Evolutionary conservation across 2,329 filamentous ascomycete species (phyloP).

Genomic region (Neocatenulostroma microsporum): DNA sequence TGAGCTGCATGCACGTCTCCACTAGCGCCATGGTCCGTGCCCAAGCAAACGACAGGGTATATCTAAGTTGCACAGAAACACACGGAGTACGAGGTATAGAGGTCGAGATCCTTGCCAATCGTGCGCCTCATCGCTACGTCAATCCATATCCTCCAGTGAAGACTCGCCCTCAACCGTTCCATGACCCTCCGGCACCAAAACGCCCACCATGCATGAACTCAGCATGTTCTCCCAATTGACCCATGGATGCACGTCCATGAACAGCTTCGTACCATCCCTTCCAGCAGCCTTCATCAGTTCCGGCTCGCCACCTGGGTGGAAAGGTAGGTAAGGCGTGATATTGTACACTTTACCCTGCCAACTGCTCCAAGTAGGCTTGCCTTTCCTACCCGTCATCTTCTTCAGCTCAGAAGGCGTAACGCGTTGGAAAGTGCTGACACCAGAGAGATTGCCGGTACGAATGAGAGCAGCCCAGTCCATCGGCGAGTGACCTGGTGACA

Average conservation of each 20-base stretch:
- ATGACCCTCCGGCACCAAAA: slow-evolving; percentile 51
- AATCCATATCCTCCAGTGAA: slow-evolving; percentile 54
- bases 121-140: slow-evolving; percentile 17
- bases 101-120: no score
- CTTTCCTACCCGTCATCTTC: slow-evolving; percentile 70
- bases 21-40: no score
- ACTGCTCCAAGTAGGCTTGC: slow-evolving; percentile 77
- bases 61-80: no score
- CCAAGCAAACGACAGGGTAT: no score
- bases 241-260: slow-evolving; percentile 59
- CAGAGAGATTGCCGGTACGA: slow-evolving; percentile 34
- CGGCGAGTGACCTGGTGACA: slow-evolving; percentile 86
- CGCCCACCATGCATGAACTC: slow-evolving; percentile 53
- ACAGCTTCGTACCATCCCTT: slow-evolving; percentile 60
- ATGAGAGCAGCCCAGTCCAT: slow-evolving; percentile 91
- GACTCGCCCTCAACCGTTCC: slow-evolving; percentile 20
- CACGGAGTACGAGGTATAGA: no score
- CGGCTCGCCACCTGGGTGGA: slow-evolving; percentile 78
- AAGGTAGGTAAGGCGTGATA: slow-evolving; percentile 78
- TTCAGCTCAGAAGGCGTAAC: slow-evolving; percentile 78
- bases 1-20: no score
- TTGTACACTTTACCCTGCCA: slow-evolving; percentile 92
- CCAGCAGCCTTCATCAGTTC: slow-evolving; percentile 71
- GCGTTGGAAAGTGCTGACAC: slow-evolving; percentile 51
- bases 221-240: slow-evolving; percentile 63